Evolutionary conservation across 352 stramenopile species (phyloP), one percentile per base, ranked within the genome.

Genomic region (Globisporangium paroecandrum): DNA sequence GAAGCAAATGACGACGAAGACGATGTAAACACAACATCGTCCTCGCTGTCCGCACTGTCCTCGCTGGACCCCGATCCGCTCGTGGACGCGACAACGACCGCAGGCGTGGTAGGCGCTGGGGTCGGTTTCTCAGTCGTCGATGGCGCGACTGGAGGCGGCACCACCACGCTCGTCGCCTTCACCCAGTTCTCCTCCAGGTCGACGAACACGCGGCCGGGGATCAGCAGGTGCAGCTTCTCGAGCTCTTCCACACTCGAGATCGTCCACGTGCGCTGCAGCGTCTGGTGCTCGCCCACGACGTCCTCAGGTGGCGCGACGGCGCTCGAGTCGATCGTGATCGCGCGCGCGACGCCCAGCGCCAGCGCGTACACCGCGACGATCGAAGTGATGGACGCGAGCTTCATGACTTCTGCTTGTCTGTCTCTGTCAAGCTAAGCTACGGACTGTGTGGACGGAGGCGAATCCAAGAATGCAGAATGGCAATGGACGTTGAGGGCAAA

Each of bases 161-260:
- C 68, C 15, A 64, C 57, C 46, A 58, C 63, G 12, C 36, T 49
- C 27, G 46, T 38, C 64, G 57, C 32, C 24, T 32, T 38, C 43
- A 18, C 22, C 25, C 77, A 51, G 25, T 75, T 79, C 7, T 69
- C 68, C 57, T 83, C 72, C 57, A 83, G 58, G 49, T 83, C 78
- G 58, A 89, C 73, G 53, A 89, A 89, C 18, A 89, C 79, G 62
- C 74, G 77, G 25, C 79, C 79, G 34, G 81, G 81, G 15, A 89
- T 58, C 25, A 77, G 71, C 49, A 89, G 54, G 62, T 85, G 80
- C 41, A 89, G 69, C 60, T 78, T 71, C 69, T 83, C 64, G 27
- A 85, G 68, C 64, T 80, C 71, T 29, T 75, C 71, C 43, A 62
- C 67, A 62, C 76, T 85, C 49, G 77, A 76, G 64, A 85, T 54